phyloP scores from a whole-genome alignment of 2,329 filamentous ascomycete genomes.

The Cladorrhinum sp. region DNA sequence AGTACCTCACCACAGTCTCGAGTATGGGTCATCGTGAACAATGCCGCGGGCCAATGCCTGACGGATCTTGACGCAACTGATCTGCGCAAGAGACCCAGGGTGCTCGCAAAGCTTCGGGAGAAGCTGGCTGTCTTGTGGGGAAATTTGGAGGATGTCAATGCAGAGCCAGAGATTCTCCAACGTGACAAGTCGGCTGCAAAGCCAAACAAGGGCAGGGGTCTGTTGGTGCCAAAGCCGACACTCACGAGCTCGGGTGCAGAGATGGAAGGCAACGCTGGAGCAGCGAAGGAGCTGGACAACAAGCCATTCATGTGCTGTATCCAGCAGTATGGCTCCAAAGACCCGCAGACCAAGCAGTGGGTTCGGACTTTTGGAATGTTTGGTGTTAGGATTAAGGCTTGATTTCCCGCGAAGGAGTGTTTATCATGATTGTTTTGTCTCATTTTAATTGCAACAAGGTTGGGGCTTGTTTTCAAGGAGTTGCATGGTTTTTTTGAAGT shows the following conservation, averaged over 20 bases:
- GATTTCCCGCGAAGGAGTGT: neutral
- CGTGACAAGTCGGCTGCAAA: slow-evolving; percentile 21
- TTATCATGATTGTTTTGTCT: neutral
- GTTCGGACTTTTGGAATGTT: slow-evolving; percentile 26
- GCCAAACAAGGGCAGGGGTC: slow-evolving; percentile 10
- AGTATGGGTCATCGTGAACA: slow-evolving; percentile 68
- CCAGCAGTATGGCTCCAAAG: slow-evolving; percentile 60
- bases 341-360: slow-evolving; percentile 38
- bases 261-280: slow-evolving; percentile 16
- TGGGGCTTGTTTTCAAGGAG: no score
- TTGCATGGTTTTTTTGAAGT: no score
- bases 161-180: slow-evolving; percentile 26
- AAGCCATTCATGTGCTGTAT: slow-evolving; percentile 68
- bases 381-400: slow-evolving; percentile 25
- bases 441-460: no score
- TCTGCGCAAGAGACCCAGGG: slow-evolving; percentile 50
- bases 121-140: slow-evolving; percentile 81
- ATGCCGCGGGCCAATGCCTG: slow-evolving; percentile 49
- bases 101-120: slow-evolving; percentile 58
- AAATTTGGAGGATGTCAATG: slow-evolving; percentile 68
- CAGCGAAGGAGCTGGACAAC: slow-evolving; percentile 40
- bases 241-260: slow-evolving; percentile 18
- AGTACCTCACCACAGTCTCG: slow-evolving; percentile 31
- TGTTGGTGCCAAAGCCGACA: slow-evolving; percentile 14
- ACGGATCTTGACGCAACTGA: slow-evolving; percentile 49